Conservation (phyloP, 257 asterid species). For the Salvia miltiorrhiza region DNA sequence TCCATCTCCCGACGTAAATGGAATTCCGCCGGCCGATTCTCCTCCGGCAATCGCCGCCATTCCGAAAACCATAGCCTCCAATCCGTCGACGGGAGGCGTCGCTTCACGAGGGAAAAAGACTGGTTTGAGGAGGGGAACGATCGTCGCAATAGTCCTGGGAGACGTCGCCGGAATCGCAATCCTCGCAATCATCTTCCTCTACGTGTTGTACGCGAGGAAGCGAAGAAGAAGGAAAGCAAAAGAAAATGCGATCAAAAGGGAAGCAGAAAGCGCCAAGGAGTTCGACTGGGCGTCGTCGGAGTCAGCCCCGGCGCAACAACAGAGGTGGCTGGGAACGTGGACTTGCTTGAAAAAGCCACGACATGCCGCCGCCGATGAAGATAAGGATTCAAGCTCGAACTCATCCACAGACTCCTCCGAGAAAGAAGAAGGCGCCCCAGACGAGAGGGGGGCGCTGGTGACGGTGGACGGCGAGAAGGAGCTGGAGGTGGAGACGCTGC, state of each 20-base stretch:
- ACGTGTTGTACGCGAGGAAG: constrained; percentile 40
- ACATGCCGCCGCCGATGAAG: constrained; percentile 28
- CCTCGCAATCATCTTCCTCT: constrained; percentile 38
- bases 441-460: constrained; percentile 61
- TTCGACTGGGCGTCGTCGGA: constrained; percentile 82
- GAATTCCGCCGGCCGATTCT: constrained; percentile 35
- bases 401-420: constrained; percentile 24
- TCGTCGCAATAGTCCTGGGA: constrained; percentile 64
- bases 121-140: constrained; percentile 41
- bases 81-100: constrained; percentile 22
- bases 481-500: constrained; percentile 75
- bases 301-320: constrained; percentile 43
- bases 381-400: constrained; percentile 43
- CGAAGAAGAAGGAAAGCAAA: constrained; percentile 36
- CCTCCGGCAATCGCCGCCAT: constrained; percentile 93
- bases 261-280: constrained; percentile 44
- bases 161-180: constrained; percentile 64
- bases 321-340: constrained; percentile 70
- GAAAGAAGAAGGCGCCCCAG: constrained; percentile 16
- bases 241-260: constrained; percentile 33
- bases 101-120: constrained; percentile 17
- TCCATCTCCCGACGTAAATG: constrained; percentile 36
- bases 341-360: constrained; percentile 55
- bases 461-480: constrained; percentile 83
- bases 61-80: constrained; percentile 54